Evolutionary conservation across 208 protist genomes (phyloP).

Genomic region (Leishmania amazonensis): DNA sequence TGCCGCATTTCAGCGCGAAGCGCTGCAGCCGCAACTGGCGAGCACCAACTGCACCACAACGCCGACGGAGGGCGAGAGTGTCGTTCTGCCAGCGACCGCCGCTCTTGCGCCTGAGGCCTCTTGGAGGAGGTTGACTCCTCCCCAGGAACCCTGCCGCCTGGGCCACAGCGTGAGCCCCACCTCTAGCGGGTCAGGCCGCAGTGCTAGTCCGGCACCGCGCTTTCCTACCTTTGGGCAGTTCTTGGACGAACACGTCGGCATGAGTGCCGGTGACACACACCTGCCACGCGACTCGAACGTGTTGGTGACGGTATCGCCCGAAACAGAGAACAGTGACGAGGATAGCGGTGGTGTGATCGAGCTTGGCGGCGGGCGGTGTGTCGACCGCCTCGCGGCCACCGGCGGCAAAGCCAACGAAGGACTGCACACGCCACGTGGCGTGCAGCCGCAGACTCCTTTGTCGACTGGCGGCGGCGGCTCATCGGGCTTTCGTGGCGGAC

Average conservation of each 20-base stretch:
- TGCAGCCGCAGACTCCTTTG: slow-evolving; percentile 16
- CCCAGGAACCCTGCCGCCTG: slow-evolving; percentile 3
- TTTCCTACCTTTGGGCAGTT: slow-evolving; percentile 82
- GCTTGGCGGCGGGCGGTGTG: slow-evolving; percentile 16
- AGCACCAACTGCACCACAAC: neutral
- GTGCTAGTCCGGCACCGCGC: slow-evolving; percentile 70
- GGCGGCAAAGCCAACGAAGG: slow-evolving; percentile 8
- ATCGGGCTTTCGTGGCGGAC: slow-evolving; percentile 6
- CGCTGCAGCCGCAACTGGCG: neutral
- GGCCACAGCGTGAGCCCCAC: slow-evolving; percentile 28
- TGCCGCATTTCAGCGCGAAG: slow-evolving; percentile 26
- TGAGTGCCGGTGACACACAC: slow-evolving; percentile 20
- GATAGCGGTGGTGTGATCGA: slow-evolving; percentile 18
- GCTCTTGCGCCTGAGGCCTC: neutral
- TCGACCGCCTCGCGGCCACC: slow-evolving; percentile 9
- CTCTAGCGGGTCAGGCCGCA: slow-evolving; percentile 28
- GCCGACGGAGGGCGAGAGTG: neutral
- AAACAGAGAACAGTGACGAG: slow-evolving; percentile 27
- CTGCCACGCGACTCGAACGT: slow-evolving; percentile 29
- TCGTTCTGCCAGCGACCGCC: neutral
- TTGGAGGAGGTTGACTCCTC: neutral
- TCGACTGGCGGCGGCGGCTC: slow-evolving; percentile 12
- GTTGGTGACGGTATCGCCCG: slow-evolving; percentile 42
- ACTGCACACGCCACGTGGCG: slow-evolving; percentile 15
- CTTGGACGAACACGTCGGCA: slow-evolving; percentile 58